A percentile compares a stretch with the other conserved stretches of the same genome.
Evolutionary conservation across 2,329 filamentous ascomycete genomes (phyloP).

Genomic region (Pochonia chlamydosporia): DNA sequence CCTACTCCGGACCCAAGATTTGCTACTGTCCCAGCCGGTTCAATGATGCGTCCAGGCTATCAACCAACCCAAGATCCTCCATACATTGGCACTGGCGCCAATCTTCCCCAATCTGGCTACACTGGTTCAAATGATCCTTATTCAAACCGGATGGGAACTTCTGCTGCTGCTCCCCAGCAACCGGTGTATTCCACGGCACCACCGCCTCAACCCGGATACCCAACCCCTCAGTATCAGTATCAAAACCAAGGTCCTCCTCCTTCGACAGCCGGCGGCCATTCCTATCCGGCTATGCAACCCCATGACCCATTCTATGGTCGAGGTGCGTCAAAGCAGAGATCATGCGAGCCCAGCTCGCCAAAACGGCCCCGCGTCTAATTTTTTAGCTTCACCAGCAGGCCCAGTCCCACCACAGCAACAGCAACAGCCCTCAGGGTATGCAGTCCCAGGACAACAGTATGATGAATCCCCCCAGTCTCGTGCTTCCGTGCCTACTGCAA

Average conservation of each 20-base stretch:
- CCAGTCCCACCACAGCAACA: conserved; percentile 24
- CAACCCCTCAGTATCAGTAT: conserved; percentile 26
- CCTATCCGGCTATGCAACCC: conserved; percentile 32
- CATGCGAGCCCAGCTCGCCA: conserved; percentile 9
- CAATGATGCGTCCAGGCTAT: conserved; percentile 27
- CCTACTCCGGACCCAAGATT: conserved; percentile 28
- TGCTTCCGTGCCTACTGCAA: conserved; percentile 29
- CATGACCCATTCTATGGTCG: conserved; percentile 52
- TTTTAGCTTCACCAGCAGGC: conserved; percentile 48
- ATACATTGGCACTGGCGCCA: conserved; percentile 31
- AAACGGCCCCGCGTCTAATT: conserved; percentile 31
- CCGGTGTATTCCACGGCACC: conserved; percentile 26
- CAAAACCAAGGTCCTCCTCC: conserved; percentile 29
- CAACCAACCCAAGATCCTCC: conserved; percentile 23
- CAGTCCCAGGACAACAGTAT: conserved; percentile 45
- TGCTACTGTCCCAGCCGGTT: conserved; percentile 19
- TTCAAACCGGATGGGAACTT: conserved; percentile 21
- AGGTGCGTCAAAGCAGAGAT: conserved; percentile 44
- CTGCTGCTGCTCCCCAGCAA: conserved; percentile 24
- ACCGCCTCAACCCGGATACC: conserved; percentile 25
- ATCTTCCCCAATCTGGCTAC: conserved; percentile 23
- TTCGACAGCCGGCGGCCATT: conserved; percentile 16
- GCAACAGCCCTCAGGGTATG: conserved; percentile 30
- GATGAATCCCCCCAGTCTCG: conserved; percentile 38
- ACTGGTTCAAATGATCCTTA: conserved; percentile 23